These are phyloP conservation scores for Sicyos baderoa DNA, from an alignment of 306 rosid species.

Conservation along the genomic window DNA sequence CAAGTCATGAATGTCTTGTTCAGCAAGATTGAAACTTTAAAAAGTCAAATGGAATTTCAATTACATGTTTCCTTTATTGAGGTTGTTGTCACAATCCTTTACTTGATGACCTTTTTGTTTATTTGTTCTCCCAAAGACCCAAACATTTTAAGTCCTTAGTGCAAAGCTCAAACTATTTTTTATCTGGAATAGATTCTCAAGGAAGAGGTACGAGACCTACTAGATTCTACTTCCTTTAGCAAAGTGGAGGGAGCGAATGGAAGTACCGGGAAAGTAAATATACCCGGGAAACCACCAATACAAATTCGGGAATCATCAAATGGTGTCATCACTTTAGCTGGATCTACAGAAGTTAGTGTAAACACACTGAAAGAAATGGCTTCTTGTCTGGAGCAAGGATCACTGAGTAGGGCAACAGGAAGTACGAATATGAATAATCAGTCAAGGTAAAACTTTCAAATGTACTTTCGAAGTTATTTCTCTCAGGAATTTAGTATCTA, in stretches of 20 bases:
- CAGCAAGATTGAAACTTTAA: conserved; percentile 70
- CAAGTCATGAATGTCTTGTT: conserved; percentile 88
- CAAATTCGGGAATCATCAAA: conserved; percentile 98
- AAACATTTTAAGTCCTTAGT: conserved; percentile 16
- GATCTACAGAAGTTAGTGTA: conserved; percentile 91
- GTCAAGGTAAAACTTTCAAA: conserved; percentile 54
- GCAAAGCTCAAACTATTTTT: conserved; percentile 22
- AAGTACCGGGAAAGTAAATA: conserved; percentile 54
- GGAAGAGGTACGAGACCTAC: conserved; percentile 96
- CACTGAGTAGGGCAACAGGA: conserved; percentile 92
- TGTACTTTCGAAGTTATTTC: neutral
- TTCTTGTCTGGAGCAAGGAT: conserved; percentile 93
- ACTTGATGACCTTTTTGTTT: neutral
- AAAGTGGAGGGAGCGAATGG: conserved; percentile 83
- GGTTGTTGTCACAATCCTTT: conserved; percentile 35
- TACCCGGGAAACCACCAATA: conserved; percentile 83
- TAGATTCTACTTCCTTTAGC: conserved; percentile 64
- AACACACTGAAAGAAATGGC: conserved; percentile 85
- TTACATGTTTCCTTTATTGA: conserved; percentile 94
- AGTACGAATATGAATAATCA: conserved; percentile 99
- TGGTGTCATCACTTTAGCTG: conserved; percentile 96
- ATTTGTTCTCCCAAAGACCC: conserved; percentile 10
- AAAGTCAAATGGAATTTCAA: conserved; percentile 82
- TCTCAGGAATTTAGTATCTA: neutral
- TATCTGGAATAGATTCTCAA: conserved; percentile 68